Conservation (phyloP, 169 alveolate species). For the Miamiensis avidus region DNA sequence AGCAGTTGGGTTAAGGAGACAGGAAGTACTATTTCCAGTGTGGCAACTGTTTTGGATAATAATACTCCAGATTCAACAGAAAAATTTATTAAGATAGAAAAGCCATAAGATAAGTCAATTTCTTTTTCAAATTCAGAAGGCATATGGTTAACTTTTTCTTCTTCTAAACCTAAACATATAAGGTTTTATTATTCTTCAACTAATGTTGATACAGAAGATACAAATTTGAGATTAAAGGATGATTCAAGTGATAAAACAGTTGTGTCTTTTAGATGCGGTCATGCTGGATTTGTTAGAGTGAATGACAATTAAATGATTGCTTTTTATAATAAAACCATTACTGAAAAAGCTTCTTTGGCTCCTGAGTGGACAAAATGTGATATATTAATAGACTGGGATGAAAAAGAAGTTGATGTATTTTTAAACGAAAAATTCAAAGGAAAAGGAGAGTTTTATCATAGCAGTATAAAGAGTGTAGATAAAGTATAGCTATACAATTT, state of each 20-base stretch:
- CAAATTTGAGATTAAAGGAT: conserved; percentile 42
- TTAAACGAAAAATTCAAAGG: conserved; percentile 35
- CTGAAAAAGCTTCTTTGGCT: conserved; percentile 8
- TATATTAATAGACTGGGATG: conserved; percentile 44
- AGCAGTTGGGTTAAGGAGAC: not conserved
- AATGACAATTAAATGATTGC: conserved; percentile 47
- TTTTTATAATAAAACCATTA: conserved; percentile 36
- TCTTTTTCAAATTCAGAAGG: not conserved
- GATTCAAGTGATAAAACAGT: conserved; percentile 30
- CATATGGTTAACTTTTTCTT: not conserved
- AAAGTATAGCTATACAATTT: conserved; percentile 32
- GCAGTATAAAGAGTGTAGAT: conserved; percentile 26
- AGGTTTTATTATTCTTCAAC: conserved; percentile 38
- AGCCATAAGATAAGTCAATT: not conserved
- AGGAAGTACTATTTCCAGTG: not conserved
- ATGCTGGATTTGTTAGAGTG: conserved; percentile 50
- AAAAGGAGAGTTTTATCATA: conserved; percentile 24
- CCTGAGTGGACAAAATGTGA: conserved; percentile 44
- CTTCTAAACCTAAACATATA: conserved; percentile 27
- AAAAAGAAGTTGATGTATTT: conserved; percentile 12
- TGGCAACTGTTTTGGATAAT: too few relatives aligned
- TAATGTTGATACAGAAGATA: conserved; percentile 40
- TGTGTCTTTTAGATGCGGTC: conserved; percentile 44
- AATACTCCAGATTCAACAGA: not conserved
- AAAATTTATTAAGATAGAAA: not conserved